phyloP scores from a whole-genome alignment of 352 stramenopile species.

The Phytopythium helicoides region DNA sequence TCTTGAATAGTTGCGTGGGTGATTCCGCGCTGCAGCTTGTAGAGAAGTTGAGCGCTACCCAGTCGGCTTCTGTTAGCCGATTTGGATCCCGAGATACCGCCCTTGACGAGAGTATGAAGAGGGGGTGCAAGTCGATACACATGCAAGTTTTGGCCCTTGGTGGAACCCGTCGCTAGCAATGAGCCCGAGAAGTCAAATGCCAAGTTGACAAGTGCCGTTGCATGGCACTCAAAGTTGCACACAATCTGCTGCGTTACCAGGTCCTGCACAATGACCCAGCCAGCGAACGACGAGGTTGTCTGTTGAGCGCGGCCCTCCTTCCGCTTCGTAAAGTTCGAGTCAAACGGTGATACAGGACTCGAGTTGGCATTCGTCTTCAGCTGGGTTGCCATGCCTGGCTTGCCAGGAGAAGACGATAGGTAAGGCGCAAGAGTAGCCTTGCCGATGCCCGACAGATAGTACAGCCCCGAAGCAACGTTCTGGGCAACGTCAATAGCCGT shows the following conservation, averaged over 20 bases:
- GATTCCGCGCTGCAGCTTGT: constrained; percentile 87
- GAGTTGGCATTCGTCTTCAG: neutral
- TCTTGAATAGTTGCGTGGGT: constrained; percentile 84
- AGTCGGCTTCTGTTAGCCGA: neutral
- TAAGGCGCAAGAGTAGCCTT: constrained; percentile 71
- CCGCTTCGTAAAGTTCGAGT: constrained; percentile 5
- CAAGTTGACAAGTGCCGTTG: constrained; percentile 65
- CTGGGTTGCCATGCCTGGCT: constrained; percentile 1
- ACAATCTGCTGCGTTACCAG: constrained; percentile 59
- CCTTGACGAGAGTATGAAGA: constrained; percentile 35
- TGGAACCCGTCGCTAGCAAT: constrained; percentile 76
- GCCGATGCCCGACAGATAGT: constrained; percentile 78
- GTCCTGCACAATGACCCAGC: constrained; percentile 72
- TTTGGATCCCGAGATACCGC: neutral
- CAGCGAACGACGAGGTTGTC: constrained; percentile 26
- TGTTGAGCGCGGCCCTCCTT: neutral
- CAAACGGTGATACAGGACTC: neutral
- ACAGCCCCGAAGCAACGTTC: constrained; percentile 85
- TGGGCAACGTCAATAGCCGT: constrained; percentile 82
- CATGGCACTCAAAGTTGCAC: constrained; percentile 75
- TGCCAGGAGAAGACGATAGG: constrained; percentile 61
- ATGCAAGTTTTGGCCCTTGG: constrained; percentile 85
- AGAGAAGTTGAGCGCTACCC: constrained; percentile 52
- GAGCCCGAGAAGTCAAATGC: constrained; percentile 76
- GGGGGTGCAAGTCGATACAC: constrained; percentile 75